These are phyloP conservation scores for Aspergillus pseudotamarii DNA, from an alignment of 2,329 filamentous ascomycete species.

Conservation along the genomic window DNA sequence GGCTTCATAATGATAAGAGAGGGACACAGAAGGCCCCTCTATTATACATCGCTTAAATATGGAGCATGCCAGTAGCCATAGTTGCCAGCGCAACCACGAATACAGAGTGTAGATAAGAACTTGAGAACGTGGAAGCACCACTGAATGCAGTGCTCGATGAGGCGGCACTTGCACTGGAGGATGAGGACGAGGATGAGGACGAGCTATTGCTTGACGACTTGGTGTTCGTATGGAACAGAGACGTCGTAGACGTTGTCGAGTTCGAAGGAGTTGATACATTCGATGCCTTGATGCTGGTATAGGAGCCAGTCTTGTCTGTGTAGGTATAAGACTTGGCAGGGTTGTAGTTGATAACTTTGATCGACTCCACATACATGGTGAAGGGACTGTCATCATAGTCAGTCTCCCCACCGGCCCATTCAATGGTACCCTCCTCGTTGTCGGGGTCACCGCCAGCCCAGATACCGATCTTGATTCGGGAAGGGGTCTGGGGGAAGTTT, in stretches of 20 bases:
- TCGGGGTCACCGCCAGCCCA: slow-evolving; percentile 65
- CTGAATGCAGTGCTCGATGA: neutral
- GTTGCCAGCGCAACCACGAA: neutral
- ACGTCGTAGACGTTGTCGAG: neutral
- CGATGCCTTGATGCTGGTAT: neutral
- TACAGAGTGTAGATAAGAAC: neutral
- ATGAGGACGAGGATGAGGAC: neutral
- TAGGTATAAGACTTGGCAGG: slow-evolving; percentile 4
- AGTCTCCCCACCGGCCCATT: slow-evolving; percentile 72
- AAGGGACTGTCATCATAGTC: slow-evolving; percentile 69
- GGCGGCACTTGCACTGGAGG: neutral
- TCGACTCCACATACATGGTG: slow-evolving; percentile 72
- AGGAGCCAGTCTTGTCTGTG: slow-evolving; percentile 4
- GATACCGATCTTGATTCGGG: slow-evolving; percentile 70
- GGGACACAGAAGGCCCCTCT: neutral
- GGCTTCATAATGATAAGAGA: neutral
- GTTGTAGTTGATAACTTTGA: slow-evolving; percentile 31
- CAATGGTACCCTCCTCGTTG: slow-evolving; percentile 54
- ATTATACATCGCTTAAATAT: neutral
- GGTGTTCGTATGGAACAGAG: neutral
- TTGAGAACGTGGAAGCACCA: neutral
- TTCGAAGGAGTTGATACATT: neutral
- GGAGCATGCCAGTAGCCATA: neutral
- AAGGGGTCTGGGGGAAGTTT: slow-evolving; percentile 72
- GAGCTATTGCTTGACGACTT: neutral